phyloP scores from a whole-genome alignment of 305 asterid species.

The Plantago coronopus region DNA sequence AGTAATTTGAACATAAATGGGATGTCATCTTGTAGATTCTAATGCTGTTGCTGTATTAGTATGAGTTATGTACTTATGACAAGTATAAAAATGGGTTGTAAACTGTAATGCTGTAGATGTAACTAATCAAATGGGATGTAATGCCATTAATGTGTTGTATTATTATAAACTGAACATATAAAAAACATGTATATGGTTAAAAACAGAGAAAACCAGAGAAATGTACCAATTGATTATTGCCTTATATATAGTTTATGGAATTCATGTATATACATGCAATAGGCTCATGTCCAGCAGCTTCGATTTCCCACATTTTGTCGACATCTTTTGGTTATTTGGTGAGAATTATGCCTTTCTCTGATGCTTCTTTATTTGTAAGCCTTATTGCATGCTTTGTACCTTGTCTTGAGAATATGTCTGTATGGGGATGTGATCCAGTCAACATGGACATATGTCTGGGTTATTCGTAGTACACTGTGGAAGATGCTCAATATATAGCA shows the following conservation, averaged over 20 bases:
- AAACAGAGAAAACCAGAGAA: neutral
- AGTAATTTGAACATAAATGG: too few relatives aligned
- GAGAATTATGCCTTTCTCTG: neutral
- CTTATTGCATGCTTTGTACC: neutral
- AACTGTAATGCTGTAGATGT: too few relatives aligned
- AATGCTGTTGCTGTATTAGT: too few relatives aligned
- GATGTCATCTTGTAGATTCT: too few relatives aligned
- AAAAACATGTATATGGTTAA: neutral
- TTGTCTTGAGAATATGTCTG: too few relatives aligned
- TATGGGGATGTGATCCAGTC: too few relatives aligned
- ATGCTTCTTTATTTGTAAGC: neutral
- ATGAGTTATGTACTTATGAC: too few relatives aligned
- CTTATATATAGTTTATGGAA: neutral
- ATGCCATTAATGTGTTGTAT: too few relatives aligned
- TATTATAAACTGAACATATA: too few relatives aligned
- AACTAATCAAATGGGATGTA: too few relatives aligned
- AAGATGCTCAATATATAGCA: neutral
- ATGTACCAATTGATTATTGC: too few relatives aligned
- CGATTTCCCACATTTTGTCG: neutral
- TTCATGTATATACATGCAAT: neutral
- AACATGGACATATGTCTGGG: neutral
- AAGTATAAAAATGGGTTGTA: too few relatives aligned
- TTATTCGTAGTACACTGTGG: neutral
- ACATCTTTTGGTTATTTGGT: neutral
- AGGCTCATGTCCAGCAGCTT: constrained; percentile 6